phyloP scores from a whole-genome alignment of 2,329 filamentous ascomycete genomes.

The Capronia americana region DNA sequence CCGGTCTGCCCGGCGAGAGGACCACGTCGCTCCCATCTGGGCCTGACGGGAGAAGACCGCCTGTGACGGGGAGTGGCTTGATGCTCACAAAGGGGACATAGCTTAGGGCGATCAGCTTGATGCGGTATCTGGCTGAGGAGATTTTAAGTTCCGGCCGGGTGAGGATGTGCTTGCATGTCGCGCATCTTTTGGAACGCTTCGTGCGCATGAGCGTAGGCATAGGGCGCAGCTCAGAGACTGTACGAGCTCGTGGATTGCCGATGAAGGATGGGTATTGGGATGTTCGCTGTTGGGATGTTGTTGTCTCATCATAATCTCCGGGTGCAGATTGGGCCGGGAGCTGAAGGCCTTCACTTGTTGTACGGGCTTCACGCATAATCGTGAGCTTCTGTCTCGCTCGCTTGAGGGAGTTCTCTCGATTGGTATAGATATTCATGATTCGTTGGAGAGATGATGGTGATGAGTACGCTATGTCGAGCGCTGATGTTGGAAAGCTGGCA shows the following conservation, averaged over 20 bases:
- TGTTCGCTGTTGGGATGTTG: constrained; percentile 31
- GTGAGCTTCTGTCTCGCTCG: constrained; percentile 71
- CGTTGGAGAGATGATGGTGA: constrained; percentile 83
- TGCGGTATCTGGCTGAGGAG: constrained; percentile 86
- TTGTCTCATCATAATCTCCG: constrained; percentile 34
- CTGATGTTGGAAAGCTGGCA: constrained; percentile 56
- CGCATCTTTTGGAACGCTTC: constrained; percentile 92
- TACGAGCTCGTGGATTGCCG: constrained; percentile 57
- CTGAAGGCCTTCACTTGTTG: constrained; percentile 73
- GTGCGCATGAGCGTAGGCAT: constrained; percentile 83
- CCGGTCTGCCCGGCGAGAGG: constrained; percentile 57
- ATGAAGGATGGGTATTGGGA: constrained; percentile 60
- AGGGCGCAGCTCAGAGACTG: constrained; percentile 77
- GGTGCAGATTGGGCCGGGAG: constrained; percentile 50
- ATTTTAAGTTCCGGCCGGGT: constrained; percentile 93
- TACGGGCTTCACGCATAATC: constrained; percentile 80
- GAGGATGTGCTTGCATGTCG: constrained; percentile 90
- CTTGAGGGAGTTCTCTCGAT: constrained; percentile 60
- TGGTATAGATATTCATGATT: constrained; percentile 89
- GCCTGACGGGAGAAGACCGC: constrained; percentile 39
- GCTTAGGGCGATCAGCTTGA: constrained; percentile 84
- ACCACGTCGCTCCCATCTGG: constrained; percentile 50
- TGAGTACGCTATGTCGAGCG: constrained; percentile 55
- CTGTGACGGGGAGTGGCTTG: constrained; percentile 57
- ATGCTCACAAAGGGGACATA: constrained; percentile 82